Percentiles rank a stretch among this genome's conserved stretches.
These are phyloP conservation scores for Stropharia rugosoannulata DNA, from an alignment of 768 basidiomycete genomes.

Conservation along the genomic window DNA sequence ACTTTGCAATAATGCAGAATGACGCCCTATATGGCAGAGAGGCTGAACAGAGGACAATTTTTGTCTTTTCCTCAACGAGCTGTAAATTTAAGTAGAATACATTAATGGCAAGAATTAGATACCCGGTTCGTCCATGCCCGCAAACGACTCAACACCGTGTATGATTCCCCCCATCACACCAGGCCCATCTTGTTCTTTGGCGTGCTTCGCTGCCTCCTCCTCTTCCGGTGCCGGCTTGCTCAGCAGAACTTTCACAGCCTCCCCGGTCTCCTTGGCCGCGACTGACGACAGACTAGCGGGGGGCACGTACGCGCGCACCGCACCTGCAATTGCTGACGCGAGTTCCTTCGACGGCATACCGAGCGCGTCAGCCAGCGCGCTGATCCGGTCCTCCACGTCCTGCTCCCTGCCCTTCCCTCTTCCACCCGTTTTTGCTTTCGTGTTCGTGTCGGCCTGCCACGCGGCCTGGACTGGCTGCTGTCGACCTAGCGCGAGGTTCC, in stretches of 20 bases:
- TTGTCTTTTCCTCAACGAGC: no score
- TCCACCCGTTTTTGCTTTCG: background rate
- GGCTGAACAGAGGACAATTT: no score
- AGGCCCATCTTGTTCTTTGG: background rate
- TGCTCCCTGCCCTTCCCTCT: constrained; percentile 8
- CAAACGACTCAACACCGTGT: constrained; percentile 37
- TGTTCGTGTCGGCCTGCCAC: no score
- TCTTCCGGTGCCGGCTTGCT: constrained; percentile 17
- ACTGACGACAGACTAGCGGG: constrained; percentile 59
- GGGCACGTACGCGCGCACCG: constrained; percentile 58
- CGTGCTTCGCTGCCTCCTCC: constrained; percentile 4
- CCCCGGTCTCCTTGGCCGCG: constrained; percentile 45
- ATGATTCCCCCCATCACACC: constrained; percentile 20
- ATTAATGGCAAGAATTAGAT: no score
- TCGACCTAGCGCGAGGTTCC: constrained; percentile 47
- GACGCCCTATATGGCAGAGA: no score
- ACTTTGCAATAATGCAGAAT: no score
- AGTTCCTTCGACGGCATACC: constrained; percentile 62
- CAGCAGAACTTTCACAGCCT: constrained; percentile 40
- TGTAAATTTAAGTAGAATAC: no score
- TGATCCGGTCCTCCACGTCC: constrained; percentile 55
- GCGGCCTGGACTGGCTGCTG: background rate
- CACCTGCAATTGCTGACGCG: constrained; percentile 62
- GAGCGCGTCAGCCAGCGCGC: constrained; percentile 58
- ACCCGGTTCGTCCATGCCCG: constrained; percentile 45